Evolutionary conservation across 208 protist genomes (phyloP).

Genomic region (Balamuthia mandrillaris): DNA sequence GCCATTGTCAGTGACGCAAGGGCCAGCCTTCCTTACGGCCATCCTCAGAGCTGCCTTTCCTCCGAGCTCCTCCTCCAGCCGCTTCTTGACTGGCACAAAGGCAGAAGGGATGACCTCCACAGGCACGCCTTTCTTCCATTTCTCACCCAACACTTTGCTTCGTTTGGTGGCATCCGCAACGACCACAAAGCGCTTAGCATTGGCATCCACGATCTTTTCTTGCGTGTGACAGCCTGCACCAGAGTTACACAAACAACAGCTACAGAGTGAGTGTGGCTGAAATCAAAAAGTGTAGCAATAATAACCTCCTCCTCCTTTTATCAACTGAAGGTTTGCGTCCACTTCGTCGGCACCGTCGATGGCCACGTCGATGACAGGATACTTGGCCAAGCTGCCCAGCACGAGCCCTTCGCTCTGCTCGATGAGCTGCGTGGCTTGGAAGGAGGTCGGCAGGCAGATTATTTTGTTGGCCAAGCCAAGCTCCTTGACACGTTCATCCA

Average conservation of each 20-base stretch:
- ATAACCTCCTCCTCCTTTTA: conserved; percentile 67
- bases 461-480: too few species aligned
- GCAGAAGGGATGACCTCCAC: conserved; percentile 64
- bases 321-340: conserved; percentile 49
- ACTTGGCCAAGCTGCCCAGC: neutral
- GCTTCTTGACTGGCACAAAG: neutral
- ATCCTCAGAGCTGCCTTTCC: conserved; percentile 42
- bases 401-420: neutral
- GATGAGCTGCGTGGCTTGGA: conserved; percentile 71
- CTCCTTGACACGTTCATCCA: conserved; percentile 5
- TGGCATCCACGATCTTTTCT: conserved; percentile 65
- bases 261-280: neutral
- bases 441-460: conserved; percentile 70
- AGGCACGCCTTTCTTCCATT: conserved; percentile 69
- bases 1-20: conserved; percentile 68
- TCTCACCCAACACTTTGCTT: conserved; percentile 30
- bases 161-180: conserved; percentile 69
- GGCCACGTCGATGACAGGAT: conserved; percentile 54
- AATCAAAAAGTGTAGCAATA: neutral
- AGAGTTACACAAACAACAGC: neutral
- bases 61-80: conserved; percentile 15
- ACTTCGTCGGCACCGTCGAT: conserved; percentile 74
- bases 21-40: conserved; percentile 65
- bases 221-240: conserved; percentile 55
- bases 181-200: conserved; percentile 59